These are phyloP conservation scores for Alternaria angustiovoidea DNA, from an alignment of 2,329 filamentous ascomycete genomes.

Conservation along the genomic window DNA sequence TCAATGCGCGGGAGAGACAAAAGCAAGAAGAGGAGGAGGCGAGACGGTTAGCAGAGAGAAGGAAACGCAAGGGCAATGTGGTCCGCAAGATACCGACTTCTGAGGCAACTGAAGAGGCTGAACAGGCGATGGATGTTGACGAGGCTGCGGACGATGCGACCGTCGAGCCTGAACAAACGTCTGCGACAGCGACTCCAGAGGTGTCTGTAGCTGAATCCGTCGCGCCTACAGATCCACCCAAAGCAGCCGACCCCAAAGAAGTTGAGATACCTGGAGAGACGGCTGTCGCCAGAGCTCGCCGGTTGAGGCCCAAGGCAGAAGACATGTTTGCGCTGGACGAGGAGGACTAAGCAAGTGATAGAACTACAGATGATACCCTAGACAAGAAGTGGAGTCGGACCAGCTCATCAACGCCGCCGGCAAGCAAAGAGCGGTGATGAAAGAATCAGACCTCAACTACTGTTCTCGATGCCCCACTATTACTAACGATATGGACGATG, in stretches of 20 bases:
- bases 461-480: background rate
- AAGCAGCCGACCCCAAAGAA: background rate
- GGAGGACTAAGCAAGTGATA: background rate
- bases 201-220: background rate
- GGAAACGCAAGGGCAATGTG: slow-evolving; percentile 28
- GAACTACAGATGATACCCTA: slow-evolving; percentile 12
- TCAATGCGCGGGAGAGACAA: slow-evolving; percentile 51
- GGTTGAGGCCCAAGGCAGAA: slow-evolving; percentile 47
- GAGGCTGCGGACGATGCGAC: slow-evolving; percentile 12
- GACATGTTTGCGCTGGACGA: slow-evolving; percentile 52
- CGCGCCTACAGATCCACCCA: background rate
- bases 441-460: background rate
- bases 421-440: slow-evolving; percentile 6
- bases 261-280: slow-evolving; percentile 41
- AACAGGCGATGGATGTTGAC: slow-evolving; percentile 31
- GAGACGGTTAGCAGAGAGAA: slow-evolving; percentile 67
- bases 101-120: slow-evolving; percentile 24
- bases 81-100: slow-evolving; percentile 15
- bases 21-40: slow-evolving; percentile 66
- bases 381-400: background rate
- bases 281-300: slow-evolving; percentile 45
- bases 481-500: background rate
- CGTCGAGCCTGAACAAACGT: background rate
- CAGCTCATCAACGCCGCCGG: background rate
- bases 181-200: slow-evolving; percentile 1